Conservation (phyloP, 1,284 basidiomycete species). For the Apiotrichum veenhuisii region DNA sequence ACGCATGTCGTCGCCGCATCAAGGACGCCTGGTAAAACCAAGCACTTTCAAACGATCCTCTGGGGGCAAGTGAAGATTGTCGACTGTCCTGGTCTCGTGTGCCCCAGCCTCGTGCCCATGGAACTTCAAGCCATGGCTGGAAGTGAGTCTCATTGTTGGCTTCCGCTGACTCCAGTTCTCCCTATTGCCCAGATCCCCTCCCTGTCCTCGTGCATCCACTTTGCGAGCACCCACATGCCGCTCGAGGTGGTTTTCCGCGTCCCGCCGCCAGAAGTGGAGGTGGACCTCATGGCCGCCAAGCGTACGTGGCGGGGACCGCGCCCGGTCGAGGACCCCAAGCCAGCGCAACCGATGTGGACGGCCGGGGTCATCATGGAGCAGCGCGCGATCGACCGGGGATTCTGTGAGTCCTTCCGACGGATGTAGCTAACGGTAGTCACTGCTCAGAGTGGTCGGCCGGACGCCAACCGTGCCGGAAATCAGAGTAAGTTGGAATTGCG, state of each 20-base stretch:
- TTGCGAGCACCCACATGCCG: slow-evolving; percentile 66
- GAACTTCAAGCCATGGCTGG: slow-evolving; percentile 64
- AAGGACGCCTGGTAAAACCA: slow-evolving; percentile 90
- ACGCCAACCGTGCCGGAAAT: slow-evolving; percentile 84
- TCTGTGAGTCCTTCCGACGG: slow-evolving; percentile 38
- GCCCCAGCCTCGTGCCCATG: slow-evolving; percentile 72
- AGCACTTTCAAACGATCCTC: slow-evolving; percentile 87
- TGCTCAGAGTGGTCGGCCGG: slow-evolving; percentile 80
- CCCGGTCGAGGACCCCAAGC: neutral
- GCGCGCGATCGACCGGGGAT: slow-evolving; percentile 71
- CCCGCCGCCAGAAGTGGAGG: slow-evolving; percentile 31
- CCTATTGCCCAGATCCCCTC: slow-evolving; percentile 83
- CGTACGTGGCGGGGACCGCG: slow-evolving; percentile 34
- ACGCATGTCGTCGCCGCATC: slow-evolving; percentile 75
- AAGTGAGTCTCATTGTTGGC: slow-evolving; percentile 8
- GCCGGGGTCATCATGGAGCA: slow-evolving; percentile 67
- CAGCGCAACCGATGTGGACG: slow-evolving; percentile 41
- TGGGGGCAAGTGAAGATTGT: slow-evolving; percentile 76
- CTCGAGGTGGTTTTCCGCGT: slow-evolving; percentile 69
- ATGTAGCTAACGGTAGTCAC: slow-evolving; percentile 54
- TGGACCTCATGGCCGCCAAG: slow-evolving; percentile 44
- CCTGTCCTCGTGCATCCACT: slow-evolving; percentile 68
- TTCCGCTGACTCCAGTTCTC: slow-evolving; percentile 52
- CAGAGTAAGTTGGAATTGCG: too few species aligned
- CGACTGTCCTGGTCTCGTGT: slow-evolving; percentile 80